Evolutionary conservation across 306 rosid genomes (phyloP).

Genomic region (Lupinus albus): DNA sequence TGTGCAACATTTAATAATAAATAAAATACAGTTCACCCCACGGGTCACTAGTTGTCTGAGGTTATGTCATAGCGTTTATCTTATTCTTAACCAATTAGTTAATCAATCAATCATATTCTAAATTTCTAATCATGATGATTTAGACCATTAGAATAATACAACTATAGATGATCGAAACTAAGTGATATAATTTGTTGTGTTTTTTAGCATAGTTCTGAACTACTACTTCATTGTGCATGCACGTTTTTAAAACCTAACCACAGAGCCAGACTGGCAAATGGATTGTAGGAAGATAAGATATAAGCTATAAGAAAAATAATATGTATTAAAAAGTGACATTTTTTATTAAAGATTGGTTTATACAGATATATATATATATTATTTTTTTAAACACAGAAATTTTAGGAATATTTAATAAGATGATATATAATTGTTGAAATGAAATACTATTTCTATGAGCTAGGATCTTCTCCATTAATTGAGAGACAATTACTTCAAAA

Average conservation of each 20-base stretch:
- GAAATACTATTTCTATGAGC: too few species aligned
- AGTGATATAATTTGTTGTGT: not conserved
- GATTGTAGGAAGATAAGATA: too few species aligned
- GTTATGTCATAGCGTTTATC: conserved; percentile 37
- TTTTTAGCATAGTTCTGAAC: not conserved
- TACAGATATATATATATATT: too few species aligned
- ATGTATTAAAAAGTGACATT: too few species aligned
- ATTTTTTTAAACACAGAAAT: too few species aligned
- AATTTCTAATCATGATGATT: not conserved
- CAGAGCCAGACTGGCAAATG: conserved; percentile 3
- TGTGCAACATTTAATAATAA: not conserved
- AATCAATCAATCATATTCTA: not conserved
- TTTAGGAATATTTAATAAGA: too few species aligned
- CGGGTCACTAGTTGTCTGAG: conserved; percentile 40
- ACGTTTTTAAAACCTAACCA: conserved; percentile 36
- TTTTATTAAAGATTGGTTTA: too few species aligned
- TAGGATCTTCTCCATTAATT: too few species aligned
- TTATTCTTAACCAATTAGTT: conserved; percentile 32
- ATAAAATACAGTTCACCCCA: conserved; percentile 26
- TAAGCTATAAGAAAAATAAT: too few species aligned
- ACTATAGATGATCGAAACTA: not conserved
- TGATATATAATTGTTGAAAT: too few species aligned
- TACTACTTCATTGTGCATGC: not conserved
- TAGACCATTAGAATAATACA: not conserved
- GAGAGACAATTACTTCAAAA: too few species aligned